A percentile compares a stretch with the other conserved stretches of the same genome.
phyloP scores from a whole-genome alignment of 176 grass and related monocot genomes.

The Avena insularis region DNA sequence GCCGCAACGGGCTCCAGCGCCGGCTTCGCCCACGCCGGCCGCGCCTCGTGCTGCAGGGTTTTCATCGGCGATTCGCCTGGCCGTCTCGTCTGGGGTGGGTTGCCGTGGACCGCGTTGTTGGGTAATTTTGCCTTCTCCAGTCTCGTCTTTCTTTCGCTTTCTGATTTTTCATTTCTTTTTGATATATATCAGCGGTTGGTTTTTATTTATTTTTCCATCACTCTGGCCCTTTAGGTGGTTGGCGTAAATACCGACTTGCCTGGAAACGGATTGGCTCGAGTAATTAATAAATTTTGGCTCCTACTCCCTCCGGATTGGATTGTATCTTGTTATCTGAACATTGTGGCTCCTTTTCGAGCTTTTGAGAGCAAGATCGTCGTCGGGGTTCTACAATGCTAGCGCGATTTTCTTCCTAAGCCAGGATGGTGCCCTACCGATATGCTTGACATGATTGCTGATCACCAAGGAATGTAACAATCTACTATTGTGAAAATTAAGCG shows the following conservation, averaged over 20 bases:
- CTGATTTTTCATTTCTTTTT: neutral
- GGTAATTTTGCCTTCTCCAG: constrained; percentile 11
- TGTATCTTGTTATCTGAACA: too few relatives aligned
- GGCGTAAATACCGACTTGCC: neutral
- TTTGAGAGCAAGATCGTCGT: too few relatives aligned
- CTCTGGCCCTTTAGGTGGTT: neutral
- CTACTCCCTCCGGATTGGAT: too few relatives aligned
- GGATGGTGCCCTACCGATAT: too few relatives aligned
- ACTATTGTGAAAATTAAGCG: too few relatives aligned
- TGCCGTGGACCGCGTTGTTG: constrained; percentile 22
- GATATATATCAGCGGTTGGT: neutral
- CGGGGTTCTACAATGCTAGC: too few relatives aligned
- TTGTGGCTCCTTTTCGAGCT: too few relatives aligned
- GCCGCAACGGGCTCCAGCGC: neutral
- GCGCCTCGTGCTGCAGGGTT: neutral
- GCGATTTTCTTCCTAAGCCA: too few relatives aligned
- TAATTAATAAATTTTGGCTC: neutral
- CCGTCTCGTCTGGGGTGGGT: neutral
- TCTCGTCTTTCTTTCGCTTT: neutral
- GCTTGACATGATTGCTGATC: too few relatives aligned
- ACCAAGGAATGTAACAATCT: too few relatives aligned
- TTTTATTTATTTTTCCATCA: neutral
- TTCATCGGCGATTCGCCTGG: constrained; percentile 36
- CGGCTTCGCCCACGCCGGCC: neutral
- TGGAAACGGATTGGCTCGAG: neutral